Percentiles rank a stretch among this genome's conserved stretches.
Evolutionary conservation across 306 rosid species (phyloP).

Genomic region (Purshia tridentata): DNA sequence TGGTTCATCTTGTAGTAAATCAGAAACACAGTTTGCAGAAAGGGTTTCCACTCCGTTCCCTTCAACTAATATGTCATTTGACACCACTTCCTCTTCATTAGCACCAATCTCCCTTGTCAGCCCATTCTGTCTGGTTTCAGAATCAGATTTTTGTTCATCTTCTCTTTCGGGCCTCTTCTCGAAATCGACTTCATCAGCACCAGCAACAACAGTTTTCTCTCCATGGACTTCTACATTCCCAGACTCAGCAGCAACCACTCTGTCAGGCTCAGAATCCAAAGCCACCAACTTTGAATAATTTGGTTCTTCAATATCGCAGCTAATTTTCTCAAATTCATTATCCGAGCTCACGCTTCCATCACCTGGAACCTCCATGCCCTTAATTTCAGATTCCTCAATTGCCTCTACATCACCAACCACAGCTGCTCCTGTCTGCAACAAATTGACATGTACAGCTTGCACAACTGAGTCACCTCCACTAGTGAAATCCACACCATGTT

Average conservation of each 20-base stretch:
- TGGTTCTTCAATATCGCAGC: constrained; percentile 27
- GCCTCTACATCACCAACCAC: constrained; percentile 45
- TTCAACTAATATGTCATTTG: constrained; percentile 1
- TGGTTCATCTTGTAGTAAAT: constrained; percentile 15
- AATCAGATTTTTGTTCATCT: constrained; percentile 27
- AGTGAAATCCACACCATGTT: constrained; percentile 17
- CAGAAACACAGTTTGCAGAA: constrained; percentile 14
- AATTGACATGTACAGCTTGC: constrained; percentile 30
- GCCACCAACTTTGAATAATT: constrained; percentile 17
- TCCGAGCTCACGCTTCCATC: constrained; percentile 41
- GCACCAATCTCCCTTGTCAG: constrained; percentile 4
- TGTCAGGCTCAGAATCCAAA: constrained; percentile 23
- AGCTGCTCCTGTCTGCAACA: constrained; percentile 38
- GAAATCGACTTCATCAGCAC: constrained; percentile 19
- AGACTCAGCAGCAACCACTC: constrained; percentile 29
- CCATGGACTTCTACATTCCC: constrained; percentile 30
- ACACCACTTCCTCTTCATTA: constrained; percentile 14
- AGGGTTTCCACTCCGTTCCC: constrained; percentile 11
- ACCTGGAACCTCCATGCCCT: constrained; percentile 32
- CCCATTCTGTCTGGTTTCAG: constrained; percentile 10
- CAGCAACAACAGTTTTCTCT: constrained; percentile 11
- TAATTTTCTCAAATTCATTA: constrained; percentile 44
- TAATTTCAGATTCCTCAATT: constrained; percentile 39
- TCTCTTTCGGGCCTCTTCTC: constrained; percentile 18
- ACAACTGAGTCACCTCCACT: constrained; percentile 40